Conservation (phyloP, 2,329 filamentous ascomycete genomes). For the Curvularia sp. region DNA sequence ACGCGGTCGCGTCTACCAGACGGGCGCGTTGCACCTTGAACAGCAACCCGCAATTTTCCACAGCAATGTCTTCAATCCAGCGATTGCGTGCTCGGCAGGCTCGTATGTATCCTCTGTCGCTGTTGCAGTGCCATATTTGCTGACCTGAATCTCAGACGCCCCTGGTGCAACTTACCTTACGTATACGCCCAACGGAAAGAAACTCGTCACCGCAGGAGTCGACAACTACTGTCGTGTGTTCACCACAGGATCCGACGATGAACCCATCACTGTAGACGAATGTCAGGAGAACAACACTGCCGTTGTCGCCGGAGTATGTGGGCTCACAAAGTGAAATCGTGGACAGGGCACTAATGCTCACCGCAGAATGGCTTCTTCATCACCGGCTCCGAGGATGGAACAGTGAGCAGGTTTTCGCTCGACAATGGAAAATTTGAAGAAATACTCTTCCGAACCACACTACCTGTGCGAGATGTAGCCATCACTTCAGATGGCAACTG, state of each 20-base stretch:
- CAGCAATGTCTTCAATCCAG: slow-evolving; percentile 22
- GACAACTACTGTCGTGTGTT: slow-evolving; percentile 95
- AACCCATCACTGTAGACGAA: slow-evolving; percentile 91
- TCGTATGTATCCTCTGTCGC: slow-evolving; percentile 30
- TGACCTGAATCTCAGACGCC: slow-evolving; percentile 65
- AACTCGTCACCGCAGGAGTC: slow-evolving; percentile 87
- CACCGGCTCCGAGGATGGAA: slow-evolving; percentile 90
- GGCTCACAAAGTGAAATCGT: background rate
- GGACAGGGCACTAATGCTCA: slow-evolving; percentile 24
- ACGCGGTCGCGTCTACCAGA: slow-evolving; percentile 17
- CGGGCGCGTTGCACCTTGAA: slow-evolving; percentile 13
- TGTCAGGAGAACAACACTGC: slow-evolving; percentile 85
- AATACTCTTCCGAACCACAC: slow-evolving; percentile 81
- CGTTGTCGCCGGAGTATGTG: slow-evolving; percentile 71
- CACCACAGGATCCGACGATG: slow-evolving; percentile 87
- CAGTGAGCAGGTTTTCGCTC: slow-evolving; percentile 92
- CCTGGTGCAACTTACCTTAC: slow-evolving; percentile 85
- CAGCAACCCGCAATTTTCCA: slow-evolving; percentile 10
- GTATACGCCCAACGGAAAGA: slow-evolving; percentile 87
- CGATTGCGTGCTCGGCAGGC: slow-evolving; percentile 44
- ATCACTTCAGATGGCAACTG: slow-evolving; percentile 82
- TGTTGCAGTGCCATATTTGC: background rate
- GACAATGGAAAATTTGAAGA: slow-evolving; percentile 76
- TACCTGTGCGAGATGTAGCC: slow-evolving; percentile 85
- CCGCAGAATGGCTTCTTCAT: slow-evolving; percentile 79